phyloP scores from a whole-genome alignment of 495 filamentous ascomycete genomes.

The Terfezia claveryi region DNA sequence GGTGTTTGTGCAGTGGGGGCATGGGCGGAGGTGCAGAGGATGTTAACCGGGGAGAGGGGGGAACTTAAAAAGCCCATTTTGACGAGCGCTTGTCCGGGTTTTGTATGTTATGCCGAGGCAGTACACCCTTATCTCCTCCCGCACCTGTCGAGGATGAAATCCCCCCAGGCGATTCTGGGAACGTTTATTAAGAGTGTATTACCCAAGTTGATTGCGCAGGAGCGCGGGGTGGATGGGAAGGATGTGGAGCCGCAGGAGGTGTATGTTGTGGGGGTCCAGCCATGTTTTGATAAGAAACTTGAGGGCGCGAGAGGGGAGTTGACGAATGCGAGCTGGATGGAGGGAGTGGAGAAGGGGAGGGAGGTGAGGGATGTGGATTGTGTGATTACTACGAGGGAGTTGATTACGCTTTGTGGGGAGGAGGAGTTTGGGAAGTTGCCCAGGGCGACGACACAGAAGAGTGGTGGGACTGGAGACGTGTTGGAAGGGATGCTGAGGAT shows the following conservation, averaged over 20 bases:
- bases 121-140: constrained; percentile 83
- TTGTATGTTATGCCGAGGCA: constrained; percentile 98
- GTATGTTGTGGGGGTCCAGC: constrained; percentile 91
- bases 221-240: background rate
- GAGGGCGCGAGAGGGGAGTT: constrained; percentile 86
- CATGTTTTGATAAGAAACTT: constrained; percentile 97
- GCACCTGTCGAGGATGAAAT: constrained; percentile 77
- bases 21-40: constrained; percentile 51
- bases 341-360: background rate
- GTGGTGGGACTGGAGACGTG: background rate
- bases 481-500: too few species aligned
- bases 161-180: constrained; percentile 76
- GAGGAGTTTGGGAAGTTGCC: constrained; percentile 55
- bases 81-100: constrained; percentile 82
- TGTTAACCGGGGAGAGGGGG: background rate
- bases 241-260: constrained; percentile 52
- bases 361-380: constrained; percentile 73
- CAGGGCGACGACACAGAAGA: constrained; percentile 30
- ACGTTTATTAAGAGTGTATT: constrained; percentile 72
- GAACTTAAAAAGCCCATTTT: constrained; percentile 41
- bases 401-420: constrained; percentile 47
- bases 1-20: constrained; percentile 58
- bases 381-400: constrained; percentile 85
- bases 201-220: constrained; percentile 24
- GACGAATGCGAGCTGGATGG: constrained; percentile 52